Percentiles rank a stretch among this genome's conserved stretches.
Conservation (phyloP, 306 rosid genomes). For the Mimosa pudica region DNA sequence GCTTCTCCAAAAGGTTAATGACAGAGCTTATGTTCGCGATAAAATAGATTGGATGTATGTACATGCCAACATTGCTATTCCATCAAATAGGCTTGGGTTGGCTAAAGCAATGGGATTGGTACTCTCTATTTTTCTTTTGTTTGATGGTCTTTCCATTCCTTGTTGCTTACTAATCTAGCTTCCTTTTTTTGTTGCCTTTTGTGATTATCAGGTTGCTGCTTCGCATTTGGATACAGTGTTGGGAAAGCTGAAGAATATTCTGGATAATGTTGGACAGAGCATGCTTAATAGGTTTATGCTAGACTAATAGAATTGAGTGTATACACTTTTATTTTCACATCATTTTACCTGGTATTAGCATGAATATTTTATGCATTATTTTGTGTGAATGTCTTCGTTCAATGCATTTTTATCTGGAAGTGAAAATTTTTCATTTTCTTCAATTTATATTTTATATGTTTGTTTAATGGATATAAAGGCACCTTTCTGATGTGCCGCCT, state of each 20-base stretch:
- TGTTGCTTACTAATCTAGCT: slow-evolving; percentile 32
- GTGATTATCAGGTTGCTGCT: slow-evolving; percentile 79
- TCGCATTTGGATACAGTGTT: slow-evolving; percentile 96
- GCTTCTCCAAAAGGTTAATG: slow-evolving; percentile 89
- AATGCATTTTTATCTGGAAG: background rate
- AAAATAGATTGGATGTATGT: slow-evolving; percentile 89
- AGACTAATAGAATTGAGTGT: slow-evolving; percentile 38
- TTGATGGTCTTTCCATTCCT: slow-evolving; percentile 36
- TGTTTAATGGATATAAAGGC: background rate
- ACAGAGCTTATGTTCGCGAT: slow-evolving; percentile 78
- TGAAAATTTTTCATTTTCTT: background rate
- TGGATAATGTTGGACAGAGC: slow-evolving; percentile 87
- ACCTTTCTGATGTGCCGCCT: slow-evolving; percentile 16
- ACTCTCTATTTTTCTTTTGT: slow-evolving; percentile 31
- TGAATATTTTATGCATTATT: background rate
- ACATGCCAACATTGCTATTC: slow-evolving; percentile 75
- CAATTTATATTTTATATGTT: background rate
- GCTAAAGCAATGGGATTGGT: slow-evolving; percentile 99
- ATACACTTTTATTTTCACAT: slow-evolving; percentile 28
- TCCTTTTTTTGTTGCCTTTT: slow-evolving; percentile 10
- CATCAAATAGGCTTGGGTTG: slow-evolving; percentile 89
- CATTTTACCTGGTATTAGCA: slow-evolving; percentile 21
- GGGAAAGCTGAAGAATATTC: slow-evolving; percentile 89
- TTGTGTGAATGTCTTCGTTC: slow-evolving; percentile 2
- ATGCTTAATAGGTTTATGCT: slow-evolving; percentile 75